Evolutionary conservation across 208 protist species (phyloP).

Genomic region (Trypanosoma platydactyli): DNA sequence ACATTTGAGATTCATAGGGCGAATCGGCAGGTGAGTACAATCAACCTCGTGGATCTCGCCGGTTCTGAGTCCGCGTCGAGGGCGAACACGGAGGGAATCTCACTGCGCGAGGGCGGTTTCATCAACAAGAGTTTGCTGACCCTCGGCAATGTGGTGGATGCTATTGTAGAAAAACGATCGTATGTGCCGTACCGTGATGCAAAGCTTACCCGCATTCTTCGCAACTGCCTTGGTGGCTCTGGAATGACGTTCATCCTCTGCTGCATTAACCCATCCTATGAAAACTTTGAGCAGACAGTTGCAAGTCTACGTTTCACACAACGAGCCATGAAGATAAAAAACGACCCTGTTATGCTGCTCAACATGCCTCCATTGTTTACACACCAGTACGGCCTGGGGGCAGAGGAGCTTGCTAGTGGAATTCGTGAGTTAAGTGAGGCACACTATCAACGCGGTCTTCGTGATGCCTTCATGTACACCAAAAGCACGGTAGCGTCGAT

Average conservation of each 20-base stretch:
- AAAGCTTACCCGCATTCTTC: constrained; percentile 82
- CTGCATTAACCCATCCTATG: constrained; percentile 82
- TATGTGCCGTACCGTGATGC: constrained; percentile 79
- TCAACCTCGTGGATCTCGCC: constrained; percentile 86
- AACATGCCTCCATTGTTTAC: constrained; percentile 79
- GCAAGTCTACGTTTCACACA: constrained; percentile 85
- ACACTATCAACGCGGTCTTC: constrained; percentile 72
- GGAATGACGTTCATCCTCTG: constrained; percentile 91
- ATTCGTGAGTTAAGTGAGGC: constrained; percentile 45
- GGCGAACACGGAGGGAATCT: constrained; percentile 74
- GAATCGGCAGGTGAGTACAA: constrained; percentile 54
- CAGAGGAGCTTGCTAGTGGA: constrained; percentile 45
- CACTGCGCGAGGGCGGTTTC: constrained; percentile 52
- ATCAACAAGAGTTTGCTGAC: constrained; percentile 89
- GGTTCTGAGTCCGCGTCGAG: constrained; percentile 75
- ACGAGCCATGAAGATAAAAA: constrained; percentile 88
- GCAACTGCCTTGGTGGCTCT: constrained; percentile 76
- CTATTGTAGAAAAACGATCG: constrained; percentile 52
- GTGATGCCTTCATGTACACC: constrained; percentile 72
- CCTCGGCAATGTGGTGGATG: constrained; percentile 82
- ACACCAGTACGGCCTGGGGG: constrained; percentile 72
- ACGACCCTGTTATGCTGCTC: constrained; percentile 84
- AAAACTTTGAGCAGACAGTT: constrained; percentile 89
- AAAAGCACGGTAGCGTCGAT: constrained; percentile 48
- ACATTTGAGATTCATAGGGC: constrained; percentile 72